phyloP scores from a whole-genome alignment of 306 rosid species.

The Vachellia collinsii region DNA sequence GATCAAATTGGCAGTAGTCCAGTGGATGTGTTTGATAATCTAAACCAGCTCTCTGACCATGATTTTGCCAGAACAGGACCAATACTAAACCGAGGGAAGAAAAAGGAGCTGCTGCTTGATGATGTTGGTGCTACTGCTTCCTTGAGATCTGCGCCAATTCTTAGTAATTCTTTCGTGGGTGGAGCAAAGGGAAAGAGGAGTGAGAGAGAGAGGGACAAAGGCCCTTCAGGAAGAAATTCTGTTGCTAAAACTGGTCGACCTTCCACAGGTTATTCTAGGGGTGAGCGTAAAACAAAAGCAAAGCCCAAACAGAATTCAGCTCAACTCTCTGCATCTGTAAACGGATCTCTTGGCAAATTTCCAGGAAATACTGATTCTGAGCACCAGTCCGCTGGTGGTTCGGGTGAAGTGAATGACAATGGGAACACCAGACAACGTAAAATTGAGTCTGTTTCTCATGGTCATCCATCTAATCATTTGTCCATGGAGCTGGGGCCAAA shows the following conservation, averaged over 20 bases:
- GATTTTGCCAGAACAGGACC: slow-evolving; percentile 67
- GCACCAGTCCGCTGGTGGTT: slow-evolving; percentile 47
- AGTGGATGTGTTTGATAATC: slow-evolving; percentile 44
- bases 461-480: slow-evolving; percentile 32
- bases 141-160: slow-evolving; percentile 54
- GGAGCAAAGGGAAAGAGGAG: slow-evolving; percentile 81
- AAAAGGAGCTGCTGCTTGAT: slow-evolving; percentile 77
- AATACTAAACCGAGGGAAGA: slow-evolving; percentile 62
- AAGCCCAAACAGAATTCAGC: slow-evolving; percentile 76
- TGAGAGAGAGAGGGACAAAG: slow-evolving; percentile 75
- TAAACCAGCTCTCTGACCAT: slow-evolving; percentile 50
- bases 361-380: slow-evolving; percentile 43
- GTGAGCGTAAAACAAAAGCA: slow-evolving; percentile 70
- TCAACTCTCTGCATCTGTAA: slow-evolving; percentile 63
- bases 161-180: slow-evolving; percentile 51
- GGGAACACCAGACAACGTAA: slow-evolving; percentile 44
- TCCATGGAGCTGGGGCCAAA: slow-evolving; percentile 50
- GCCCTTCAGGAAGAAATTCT: slow-evolving; percentile 48
- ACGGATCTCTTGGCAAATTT: slow-evolving; percentile 53
- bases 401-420: slow-evolving; percentile 41
- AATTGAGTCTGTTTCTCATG: slow-evolving; percentile 41
- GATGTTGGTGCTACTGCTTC: slow-evolving; percentile 68
- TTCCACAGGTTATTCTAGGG: slow-evolving; percentile 54
- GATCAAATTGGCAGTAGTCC: slow-evolving; percentile 41
- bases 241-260: slow-evolving; percentile 57